phyloP scores from a whole-genome alignment of 371 early-diverging fungal species.

The Mortierella sp. region DNA sequence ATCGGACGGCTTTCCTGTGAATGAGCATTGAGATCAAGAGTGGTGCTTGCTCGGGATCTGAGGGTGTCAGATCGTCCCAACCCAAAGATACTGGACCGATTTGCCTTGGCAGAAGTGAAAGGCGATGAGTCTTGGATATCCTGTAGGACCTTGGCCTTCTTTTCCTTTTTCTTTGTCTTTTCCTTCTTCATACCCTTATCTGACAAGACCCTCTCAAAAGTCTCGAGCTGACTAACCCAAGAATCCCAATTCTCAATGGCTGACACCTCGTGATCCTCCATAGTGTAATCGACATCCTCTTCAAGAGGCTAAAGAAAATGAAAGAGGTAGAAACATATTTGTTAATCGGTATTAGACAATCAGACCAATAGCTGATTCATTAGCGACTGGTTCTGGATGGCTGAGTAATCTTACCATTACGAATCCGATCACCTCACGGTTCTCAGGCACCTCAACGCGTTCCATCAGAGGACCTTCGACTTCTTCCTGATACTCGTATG shows the following conservation, averaged over 20 bases:
- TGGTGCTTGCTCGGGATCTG: constrained; percentile 30
- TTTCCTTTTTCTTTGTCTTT: constrained; percentile 28
- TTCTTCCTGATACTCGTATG: constrained; percentile 49
- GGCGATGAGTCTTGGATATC: constrained; percentile 12
- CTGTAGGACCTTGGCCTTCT: constrained; percentile 23
- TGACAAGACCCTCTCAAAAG: constrained; percentile 40
- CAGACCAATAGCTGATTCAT: not conserved
- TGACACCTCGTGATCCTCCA: constrained; percentile 30
- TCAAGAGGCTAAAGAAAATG: constrained; percentile 32
- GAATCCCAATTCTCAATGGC: constrained; percentile 49
- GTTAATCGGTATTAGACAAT: not conserved
- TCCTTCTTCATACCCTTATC: constrained; percentile 46
- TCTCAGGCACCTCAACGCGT: constrained; percentile 39
- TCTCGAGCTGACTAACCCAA: constrained; percentile 49
- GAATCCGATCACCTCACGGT: constrained; percentile 47
- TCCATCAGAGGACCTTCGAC: constrained; percentile 50
- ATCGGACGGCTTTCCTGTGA: constrained; percentile 30
- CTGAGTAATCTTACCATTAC: constrained; percentile 27
- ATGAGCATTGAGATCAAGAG: constrained; percentile 19
- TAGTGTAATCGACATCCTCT: constrained; percentile 29
- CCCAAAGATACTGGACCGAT: constrained; percentile 46
- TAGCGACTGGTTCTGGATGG: not conserved
- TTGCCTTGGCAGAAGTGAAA: constrained; percentile 33
- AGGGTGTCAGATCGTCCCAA: constrained; percentile 34
- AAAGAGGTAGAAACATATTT: not conserved